Evolutionary conservation across 768 basidiomycete genomes (phyloP).

Genomic region (Serendipita sp.): DNA sequence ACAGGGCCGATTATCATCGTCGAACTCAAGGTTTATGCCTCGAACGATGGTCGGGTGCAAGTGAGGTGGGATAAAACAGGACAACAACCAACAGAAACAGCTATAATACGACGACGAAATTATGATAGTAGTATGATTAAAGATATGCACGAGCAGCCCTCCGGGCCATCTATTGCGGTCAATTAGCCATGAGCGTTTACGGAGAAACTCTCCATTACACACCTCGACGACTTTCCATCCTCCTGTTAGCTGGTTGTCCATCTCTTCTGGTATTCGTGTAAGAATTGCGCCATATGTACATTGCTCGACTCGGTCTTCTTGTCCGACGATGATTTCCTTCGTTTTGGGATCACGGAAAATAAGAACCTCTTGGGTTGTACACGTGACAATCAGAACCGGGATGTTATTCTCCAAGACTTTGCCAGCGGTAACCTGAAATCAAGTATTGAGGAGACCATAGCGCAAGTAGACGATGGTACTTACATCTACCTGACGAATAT

Average conservation of each 20-base stretch:
- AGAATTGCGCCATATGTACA: conserved; percentile 85
- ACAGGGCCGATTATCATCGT: background rate
- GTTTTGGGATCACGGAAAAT: conserved; percentile 84
- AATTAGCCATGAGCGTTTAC: background rate
- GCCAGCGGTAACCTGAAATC: conserved; percentile 52
- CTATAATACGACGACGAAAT: background rate
- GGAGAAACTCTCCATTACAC: conserved; percentile 16
- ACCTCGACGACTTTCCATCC: conserved; percentile 99
- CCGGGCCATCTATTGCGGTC: conserved; percentile 10
- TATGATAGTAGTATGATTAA: background rate
- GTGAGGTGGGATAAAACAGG: background rate
- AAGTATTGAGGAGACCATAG: background rate
- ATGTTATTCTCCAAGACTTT: conserved; percentile 82
- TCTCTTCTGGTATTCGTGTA: conserved; percentile 73
- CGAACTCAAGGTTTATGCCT: background rate
- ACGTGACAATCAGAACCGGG: conserved; percentile 82
- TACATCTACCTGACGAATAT: conserved; percentile 96
- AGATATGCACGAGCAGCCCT: conserved; percentile 10
- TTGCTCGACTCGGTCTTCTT: conserved; percentile 82
- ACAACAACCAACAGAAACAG: too few species aligned
- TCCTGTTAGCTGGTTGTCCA: conserved; percentile 84
- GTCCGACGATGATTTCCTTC: conserved; percentile 71
- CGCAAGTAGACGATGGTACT: conserved; percentile 17
- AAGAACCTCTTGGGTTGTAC: conserved; percentile 86
- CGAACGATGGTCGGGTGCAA: background rate